Evolutionary conservation across 805 yeast genomes (phyloP).

Genomic region (Starmerella potacharoeniae): DNA sequence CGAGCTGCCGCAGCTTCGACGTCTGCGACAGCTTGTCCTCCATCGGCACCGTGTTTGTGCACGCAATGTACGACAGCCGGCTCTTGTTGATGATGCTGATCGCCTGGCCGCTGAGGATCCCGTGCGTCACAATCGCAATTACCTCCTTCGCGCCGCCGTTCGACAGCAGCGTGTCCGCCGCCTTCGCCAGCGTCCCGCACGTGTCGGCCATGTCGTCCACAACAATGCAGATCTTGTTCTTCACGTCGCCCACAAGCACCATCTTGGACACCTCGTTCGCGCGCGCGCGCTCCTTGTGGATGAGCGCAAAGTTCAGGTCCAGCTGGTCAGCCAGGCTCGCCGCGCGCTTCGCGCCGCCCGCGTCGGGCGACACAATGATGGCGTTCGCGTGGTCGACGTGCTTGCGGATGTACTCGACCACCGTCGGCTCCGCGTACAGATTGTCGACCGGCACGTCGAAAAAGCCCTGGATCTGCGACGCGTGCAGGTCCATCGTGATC

Average conservation of each 20-base stretch:
- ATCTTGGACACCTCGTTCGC: slow-evolving; percentile 95
- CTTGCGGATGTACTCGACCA: slow-evolving; percentile 68
- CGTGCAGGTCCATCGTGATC: slow-evolving; percentile 94
- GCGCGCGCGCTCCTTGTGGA: slow-evolving; percentile 92
- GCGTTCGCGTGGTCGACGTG: slow-evolving; percentile 48
- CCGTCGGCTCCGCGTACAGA: slow-evolving; percentile 89
- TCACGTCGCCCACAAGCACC: slow-evolving; percentile 95
- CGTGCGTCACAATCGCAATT: slow-evolving; percentile 92
- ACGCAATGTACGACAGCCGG: slow-evolving; percentile 61
- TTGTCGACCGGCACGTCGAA: slow-evolving; percentile 95
- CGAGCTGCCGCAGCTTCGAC: slow-evolving; percentile 64
- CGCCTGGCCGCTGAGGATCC: slow-evolving; percentile 83
- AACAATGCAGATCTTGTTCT: slow-evolving; percentile 69
- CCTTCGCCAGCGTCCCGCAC: slow-evolving; percentile 93
- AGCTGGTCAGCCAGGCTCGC: slow-evolving; percentile 92
- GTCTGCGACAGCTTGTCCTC: slow-evolving; percentile 50
- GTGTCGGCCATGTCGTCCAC: slow-evolving; percentile 99
- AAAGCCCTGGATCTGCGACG: slow-evolving; percentile 96
- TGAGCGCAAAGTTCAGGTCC: slow-evolving; percentile 87
- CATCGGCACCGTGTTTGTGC: slow-evolving; percentile 90
- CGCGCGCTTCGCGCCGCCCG: slow-evolving; percentile 98
- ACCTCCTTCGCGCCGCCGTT: slow-evolving; percentile 70
- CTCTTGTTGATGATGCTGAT: slow-evolving; percentile 59
- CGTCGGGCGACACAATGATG: slow-evolving; percentile 91
- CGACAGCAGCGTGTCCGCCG: slow-evolving; percentile 74